Conservation (phyloP, 306 rosid genomes). For the Cucumis hystrix region DNA sequence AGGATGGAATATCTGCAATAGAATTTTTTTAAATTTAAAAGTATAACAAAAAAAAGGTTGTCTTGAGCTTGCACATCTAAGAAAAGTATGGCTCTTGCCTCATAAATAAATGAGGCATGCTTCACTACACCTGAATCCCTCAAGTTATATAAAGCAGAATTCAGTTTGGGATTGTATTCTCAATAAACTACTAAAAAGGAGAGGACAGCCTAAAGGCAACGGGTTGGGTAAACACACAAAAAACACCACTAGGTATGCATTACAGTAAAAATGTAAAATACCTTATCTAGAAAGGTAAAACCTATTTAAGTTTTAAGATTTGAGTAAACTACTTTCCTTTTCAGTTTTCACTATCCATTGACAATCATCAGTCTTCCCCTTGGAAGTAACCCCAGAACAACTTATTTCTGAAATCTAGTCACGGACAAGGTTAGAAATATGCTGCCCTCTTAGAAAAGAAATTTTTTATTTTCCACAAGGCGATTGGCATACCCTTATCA, state of each 20-base stretch:
- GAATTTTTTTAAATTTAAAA: background rate
- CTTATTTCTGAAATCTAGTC: too few species aligned
- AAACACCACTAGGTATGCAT: background rate
- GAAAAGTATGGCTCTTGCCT: background rate
- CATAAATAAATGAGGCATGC: background rate
- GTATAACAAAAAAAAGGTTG: background rate
- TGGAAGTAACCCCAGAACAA: too few species aligned
- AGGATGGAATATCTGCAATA: background rate
- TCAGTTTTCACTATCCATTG: background rate
- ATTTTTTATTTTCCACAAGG: too few species aligned
- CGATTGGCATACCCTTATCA: too few species aligned
- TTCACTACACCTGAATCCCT: background rate
- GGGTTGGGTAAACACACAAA: too few species aligned
- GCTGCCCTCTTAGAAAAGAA: too few species aligned
- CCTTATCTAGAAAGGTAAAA: background rate
- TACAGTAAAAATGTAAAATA: background rate
- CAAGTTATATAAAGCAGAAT: background rate
- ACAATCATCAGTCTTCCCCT: background rate
- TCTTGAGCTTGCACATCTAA: background rate
- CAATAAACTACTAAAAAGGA: background rate
- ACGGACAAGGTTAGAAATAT: too few species aligned
- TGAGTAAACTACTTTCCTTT: background rate
- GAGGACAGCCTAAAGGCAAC: too few species aligned
- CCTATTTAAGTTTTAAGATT: background rate
- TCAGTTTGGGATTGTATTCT: background rate